Percentiles rank a stretch among this genome's conserved stretches.
Conservation (phyloP, 257 asterid genomes). For the Verbena officinalis region DNA sequence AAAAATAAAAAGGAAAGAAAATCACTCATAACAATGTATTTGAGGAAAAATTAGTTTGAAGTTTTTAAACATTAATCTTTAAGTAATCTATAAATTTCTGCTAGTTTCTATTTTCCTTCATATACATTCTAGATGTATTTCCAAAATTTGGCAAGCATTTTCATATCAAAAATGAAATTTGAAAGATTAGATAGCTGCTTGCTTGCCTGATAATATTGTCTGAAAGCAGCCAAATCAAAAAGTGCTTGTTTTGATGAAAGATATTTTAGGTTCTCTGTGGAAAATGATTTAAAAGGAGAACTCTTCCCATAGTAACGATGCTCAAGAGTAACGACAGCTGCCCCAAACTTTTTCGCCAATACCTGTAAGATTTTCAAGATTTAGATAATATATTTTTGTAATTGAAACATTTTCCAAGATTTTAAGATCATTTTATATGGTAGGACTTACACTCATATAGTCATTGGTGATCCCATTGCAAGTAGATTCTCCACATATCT, state of each 20-base stretch:
- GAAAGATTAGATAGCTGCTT: constrained; percentile 20
- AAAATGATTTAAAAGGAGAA: constrained; percentile 67
- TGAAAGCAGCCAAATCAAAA: constrained; percentile 88
- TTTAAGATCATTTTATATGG: constrained; percentile 6
- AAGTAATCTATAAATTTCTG: no score
- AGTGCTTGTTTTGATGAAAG: constrained; percentile 98
- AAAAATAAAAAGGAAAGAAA: not conserved
- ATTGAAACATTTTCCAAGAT: not conserved
- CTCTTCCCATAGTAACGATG: constrained; percentile 98
- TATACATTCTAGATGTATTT: no score
- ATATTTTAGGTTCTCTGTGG: constrained; percentile 75
- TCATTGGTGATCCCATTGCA: constrained; percentile 89
- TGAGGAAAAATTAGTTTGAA: no score
- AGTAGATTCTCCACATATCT: constrained; percentile 86
- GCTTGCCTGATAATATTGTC: constrained; percentile 89
- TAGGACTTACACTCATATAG: constrained; percentile 66
- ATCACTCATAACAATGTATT: not conserved
- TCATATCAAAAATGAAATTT: no score
- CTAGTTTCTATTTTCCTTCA: no score
- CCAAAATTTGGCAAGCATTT: no score
- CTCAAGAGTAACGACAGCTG: constrained; percentile 87
- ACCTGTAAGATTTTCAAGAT: constrained; percentile 54
- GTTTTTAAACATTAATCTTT: no score
- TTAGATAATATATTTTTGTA: constrained; percentile 30
- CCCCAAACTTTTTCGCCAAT: constrained; percentile 94